phyloP scores from a whole-genome alignment of 208 protist species.

The Naegleria fowleri region DNA sequence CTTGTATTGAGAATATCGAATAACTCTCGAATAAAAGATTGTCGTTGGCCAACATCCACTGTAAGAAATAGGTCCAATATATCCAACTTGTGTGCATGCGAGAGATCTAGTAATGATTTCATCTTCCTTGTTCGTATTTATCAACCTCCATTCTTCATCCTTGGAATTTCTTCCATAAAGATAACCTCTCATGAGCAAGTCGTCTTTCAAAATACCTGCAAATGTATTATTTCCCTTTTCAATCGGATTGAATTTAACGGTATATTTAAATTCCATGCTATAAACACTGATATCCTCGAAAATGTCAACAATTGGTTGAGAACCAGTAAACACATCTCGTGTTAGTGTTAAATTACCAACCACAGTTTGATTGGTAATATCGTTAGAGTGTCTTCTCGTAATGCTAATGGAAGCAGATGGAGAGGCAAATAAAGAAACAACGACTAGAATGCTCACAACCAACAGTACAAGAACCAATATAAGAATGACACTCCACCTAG shows the following conservation, averaged over 20 bases:
- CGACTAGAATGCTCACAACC: neutral
- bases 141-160: neutral
- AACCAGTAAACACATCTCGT: neutral
- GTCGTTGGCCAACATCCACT: neutral
- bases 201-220: neutral
- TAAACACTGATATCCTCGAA: neutral
- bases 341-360: neutral
- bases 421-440: neutral
- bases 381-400: neutral
- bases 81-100: neutral
- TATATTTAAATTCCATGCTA: conserved; percentile 1
- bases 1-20: neutral
- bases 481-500: neutral
- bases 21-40: neutral
- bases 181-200: neutral
- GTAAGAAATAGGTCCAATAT: neutral
- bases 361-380: neutral
- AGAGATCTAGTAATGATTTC: neutral
- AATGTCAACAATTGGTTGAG: neutral
- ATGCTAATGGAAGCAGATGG: neutral
- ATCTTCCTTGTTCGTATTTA: neutral
- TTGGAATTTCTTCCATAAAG: conserved; percentile 7
- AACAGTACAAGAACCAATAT: neutral
- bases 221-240: neutral
- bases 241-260: neutral